Conservation (phyloP, 1,284 basidiomycete species). For the Puccinia horiana region DNA sequence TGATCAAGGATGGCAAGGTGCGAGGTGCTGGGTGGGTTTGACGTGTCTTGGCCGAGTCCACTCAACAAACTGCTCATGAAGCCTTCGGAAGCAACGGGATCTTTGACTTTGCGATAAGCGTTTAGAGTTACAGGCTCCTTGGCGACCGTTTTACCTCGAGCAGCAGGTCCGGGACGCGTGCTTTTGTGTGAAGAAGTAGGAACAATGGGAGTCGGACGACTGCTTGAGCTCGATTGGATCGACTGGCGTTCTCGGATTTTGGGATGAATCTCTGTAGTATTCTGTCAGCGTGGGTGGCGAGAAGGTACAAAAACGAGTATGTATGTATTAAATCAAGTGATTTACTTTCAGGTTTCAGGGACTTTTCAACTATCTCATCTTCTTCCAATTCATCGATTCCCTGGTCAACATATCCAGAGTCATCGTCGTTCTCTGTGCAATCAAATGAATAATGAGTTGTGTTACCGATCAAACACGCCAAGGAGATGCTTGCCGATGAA, state of each 20-base stretch:
- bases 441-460: constrained; percentile 2
- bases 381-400: constrained; percentile 86
- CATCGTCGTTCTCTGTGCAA: constrained; percentile 75
- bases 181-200: not conserved
- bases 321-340: not conserved
- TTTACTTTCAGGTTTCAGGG: not conserved
- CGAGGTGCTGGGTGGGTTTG: not conserved
- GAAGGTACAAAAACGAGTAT: not conserved
- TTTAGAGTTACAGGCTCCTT: constrained; percentile 17
- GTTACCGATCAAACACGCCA: not conserved
- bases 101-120: constrained; percentile 38
- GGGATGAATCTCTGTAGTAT: not conserved
- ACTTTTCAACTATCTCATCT: constrained; percentile 18
- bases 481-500: constrained; percentile 67
- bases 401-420: constrained; percentile 88
- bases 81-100: constrained; percentile 29
- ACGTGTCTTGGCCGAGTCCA: constrained; percentile 32
- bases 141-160: not conserved
- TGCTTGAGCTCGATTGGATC: constrained; percentile 2
- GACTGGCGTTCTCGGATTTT: constrained; percentile 28
- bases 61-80: constrained; percentile 37
- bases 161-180: not conserved
- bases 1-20: constrained; percentile 1
- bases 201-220: not conserved
- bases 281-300: not conserved